Percentiles rank a stretch among this genome's conserved stretches.
phyloP scores from a whole-genome alignment of 2,329 filamentous ascomycete genomes.

The Nothomitra cinnamomea region DNA sequence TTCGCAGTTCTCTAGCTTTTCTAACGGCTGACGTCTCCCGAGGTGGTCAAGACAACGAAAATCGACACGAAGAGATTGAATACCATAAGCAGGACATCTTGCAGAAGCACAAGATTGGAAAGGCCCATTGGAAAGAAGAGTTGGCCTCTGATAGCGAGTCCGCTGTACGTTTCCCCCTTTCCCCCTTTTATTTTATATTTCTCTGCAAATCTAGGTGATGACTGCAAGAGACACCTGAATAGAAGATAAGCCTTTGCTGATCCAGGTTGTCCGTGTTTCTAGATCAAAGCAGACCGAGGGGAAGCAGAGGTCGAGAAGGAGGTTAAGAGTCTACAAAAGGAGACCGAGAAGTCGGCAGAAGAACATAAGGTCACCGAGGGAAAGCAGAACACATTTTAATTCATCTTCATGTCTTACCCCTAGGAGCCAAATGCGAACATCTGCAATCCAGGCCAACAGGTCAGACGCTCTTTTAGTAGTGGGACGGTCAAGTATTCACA shows the following conservation, averaged over 20 bases:
- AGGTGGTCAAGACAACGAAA: slow-evolving; percentile 22
- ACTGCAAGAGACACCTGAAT: not conserved
- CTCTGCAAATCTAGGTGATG: slow-evolving; percentile 6
- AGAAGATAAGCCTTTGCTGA: too few relatives aligned
- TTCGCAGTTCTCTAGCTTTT: not conserved
- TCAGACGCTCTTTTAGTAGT: too few relatives aligned
- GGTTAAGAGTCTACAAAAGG: slow-evolving; percentile 36
- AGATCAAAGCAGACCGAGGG: slow-evolving; percentile 43
- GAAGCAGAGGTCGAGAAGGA: slow-evolving; percentile 26
- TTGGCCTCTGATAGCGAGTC: slow-evolving; percentile 68
- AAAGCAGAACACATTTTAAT: not conserved
- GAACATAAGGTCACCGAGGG: slow-evolving; percentile 15
- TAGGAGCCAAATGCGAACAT: not conserved
- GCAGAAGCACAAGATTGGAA: slow-evolving; percentile 35
- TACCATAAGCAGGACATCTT: slow-evolving; percentile 45
- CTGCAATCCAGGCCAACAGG: too few relatives aligned
- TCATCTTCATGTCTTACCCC: not conserved
- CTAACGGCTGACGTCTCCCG: not conserved
- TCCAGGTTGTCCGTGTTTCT: slow-evolving; percentile 7
- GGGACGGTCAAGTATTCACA: too few relatives aligned
- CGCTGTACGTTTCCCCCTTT: slow-evolving; percentile 33
- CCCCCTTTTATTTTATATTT: not conserved
- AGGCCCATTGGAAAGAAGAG: slow-evolving; percentile 59
- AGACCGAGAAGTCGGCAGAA: slow-evolving; percentile 37
- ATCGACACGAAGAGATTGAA: slow-evolving; percentile 28